Evolutionary conservation across 148 eudicot species (phyloP).

Genomic region (Drosera capensis): DNA sequence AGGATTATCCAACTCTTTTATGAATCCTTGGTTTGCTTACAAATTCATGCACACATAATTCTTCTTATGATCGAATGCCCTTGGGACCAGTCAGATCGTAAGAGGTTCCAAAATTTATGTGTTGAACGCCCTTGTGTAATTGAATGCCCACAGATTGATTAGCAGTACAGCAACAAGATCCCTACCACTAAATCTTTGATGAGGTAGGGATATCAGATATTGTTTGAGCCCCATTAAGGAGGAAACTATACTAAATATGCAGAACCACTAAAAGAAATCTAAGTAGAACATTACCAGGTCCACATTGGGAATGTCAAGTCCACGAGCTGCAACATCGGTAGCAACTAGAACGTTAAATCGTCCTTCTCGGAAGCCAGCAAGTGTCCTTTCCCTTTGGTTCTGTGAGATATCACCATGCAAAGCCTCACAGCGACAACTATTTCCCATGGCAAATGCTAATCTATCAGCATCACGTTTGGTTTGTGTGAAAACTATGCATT

Average conservation of each 20-base stretch:
- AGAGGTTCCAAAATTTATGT: too few relatives aligned
- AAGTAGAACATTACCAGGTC: constrained; percentile 50
- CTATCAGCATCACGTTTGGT: constrained; percentile 93
- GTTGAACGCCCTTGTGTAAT: too few relatives aligned
- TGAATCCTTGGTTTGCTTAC: too few relatives aligned
- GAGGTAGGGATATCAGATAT: too few relatives aligned
- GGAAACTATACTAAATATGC: not conserved
- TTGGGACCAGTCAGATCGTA: too few relatives aligned
- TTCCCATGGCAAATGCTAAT: constrained; percentile 51
- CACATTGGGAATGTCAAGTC: constrained; percentile 94
- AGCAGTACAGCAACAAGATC: too few relatives aligned
- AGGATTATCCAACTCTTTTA: too few relatives aligned
- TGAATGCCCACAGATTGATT: too few relatives aligned
- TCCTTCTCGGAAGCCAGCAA: constrained; percentile 66
- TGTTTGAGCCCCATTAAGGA: too few relatives aligned
- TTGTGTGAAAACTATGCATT: constrained; percentile 87
- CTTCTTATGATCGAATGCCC: too few relatives aligned
- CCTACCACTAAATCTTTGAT: too few relatives aligned
- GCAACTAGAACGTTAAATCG: constrained; percentile 67
- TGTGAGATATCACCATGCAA: constrained; percentile 91
- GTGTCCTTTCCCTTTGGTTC: constrained; percentile 80
- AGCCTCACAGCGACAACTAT: constrained; percentile 51
- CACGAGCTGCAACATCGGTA: constrained; percentile 98
- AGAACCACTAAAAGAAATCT: not conserved
- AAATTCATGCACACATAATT: too few relatives aligned